Conservation (phyloP, 2,329 filamentous ascomycete genomes). For the Diaporthe ampelina region DNA sequence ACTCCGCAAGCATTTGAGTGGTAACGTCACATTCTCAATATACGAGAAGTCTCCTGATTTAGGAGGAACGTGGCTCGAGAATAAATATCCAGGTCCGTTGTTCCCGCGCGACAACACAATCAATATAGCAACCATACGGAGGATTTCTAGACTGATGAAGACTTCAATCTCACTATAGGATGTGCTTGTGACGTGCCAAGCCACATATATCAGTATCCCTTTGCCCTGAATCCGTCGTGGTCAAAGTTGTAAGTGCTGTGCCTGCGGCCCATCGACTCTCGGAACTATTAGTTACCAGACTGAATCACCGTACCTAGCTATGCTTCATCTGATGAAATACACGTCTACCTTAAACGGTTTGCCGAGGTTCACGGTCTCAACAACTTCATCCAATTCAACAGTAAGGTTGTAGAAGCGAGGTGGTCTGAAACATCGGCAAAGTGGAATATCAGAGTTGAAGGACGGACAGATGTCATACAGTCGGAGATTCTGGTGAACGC, state of each 20-base stretch:
- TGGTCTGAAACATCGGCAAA: not conserved
- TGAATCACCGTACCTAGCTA: not conserved
- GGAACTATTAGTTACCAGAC: not conserved
- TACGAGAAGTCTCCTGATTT: not conserved
- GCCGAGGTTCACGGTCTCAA: not conserved
- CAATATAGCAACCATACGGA: not conserved
- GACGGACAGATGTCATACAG: not conserved
- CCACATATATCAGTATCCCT: conserved; percentile 59
- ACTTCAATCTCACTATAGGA: conserved; percentile 36
- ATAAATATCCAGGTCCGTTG: not conserved
- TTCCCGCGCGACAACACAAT: not conserved
- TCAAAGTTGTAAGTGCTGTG: conserved; percentile 53
- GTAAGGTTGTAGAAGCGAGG: not conserved
- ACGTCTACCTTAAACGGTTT: not conserved
- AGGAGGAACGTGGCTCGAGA: conserved; percentile 7
- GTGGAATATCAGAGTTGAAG: not conserved
- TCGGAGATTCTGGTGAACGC: conserved; percentile 59
- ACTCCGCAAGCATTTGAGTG: not conserved
- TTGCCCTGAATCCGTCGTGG: conserved; percentile 58
- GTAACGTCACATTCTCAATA: not conserved
- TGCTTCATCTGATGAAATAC: conserved; percentile 20
- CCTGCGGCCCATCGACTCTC: not conserved
- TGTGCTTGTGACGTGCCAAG: conserved; percentile 59
- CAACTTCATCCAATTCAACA: conserved; percentile 1
- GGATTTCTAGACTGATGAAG: not conserved